Evolutionary conservation across 306 rosid species (phyloP), one percentile per base, ranked within the genome.

Genomic region (Sesbania bispinosa): DNA sequence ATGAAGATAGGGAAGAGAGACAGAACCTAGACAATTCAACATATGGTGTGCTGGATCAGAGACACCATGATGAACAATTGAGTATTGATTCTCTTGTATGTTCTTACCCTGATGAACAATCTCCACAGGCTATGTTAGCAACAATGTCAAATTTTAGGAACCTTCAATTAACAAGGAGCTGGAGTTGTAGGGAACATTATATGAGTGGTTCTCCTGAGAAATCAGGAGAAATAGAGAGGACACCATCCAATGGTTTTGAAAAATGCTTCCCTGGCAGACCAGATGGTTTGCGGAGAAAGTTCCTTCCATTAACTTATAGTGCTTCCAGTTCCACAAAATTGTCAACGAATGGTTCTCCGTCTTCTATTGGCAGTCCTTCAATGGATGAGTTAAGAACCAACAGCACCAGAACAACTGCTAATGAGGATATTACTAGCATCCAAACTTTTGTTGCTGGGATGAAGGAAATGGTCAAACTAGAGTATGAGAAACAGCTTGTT

Each of bases 391-490:
- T 79, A 47, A 76, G 80, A 65, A 30, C 61, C 46, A 68, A 71
- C 66, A 80, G 83, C 78, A 27, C 33, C 13, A 82, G 65, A 75
- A 64, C 86, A 62, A 57, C 78, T 39, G 88, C 74, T 7, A 87
- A 80, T 16, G 91, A 77, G 71, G 96, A 87, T 24, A 76, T 92
- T 60, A 80, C 97, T 21, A 88, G 89, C 76, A 76, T 92, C 78
- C 91, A 85, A 14, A 85, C 93, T 59, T 92, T 92, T 73, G 95
- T 92, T 57, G 74, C 87, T 2, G 97, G 97, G 74, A 78, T 92
- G 81, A 82, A 89, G 89, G 81, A 92, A 79, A 92, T 87, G 91
- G 88, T 88, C 60, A 85, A 87, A 74, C 78, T 79, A 33, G 89
- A 88, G 86, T 81, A 80, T 33, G 90, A 83, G 86, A 88, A 81